Conservation (phyloP, 139 green algal genomes). For the Chlorella sp. region DNA sequence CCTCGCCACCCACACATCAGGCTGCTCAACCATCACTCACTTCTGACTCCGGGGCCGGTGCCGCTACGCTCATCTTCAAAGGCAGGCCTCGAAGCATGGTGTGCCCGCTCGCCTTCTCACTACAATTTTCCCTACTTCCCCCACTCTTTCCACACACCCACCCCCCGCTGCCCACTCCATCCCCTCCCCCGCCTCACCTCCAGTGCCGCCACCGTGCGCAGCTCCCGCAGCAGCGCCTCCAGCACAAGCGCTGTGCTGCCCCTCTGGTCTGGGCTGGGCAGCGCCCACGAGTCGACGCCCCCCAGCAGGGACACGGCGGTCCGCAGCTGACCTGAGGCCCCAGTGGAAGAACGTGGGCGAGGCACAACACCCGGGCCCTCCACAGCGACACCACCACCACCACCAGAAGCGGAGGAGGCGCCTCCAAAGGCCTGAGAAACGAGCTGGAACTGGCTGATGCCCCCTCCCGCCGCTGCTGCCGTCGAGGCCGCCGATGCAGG, state of each 20-base stretch:
- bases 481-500: not conserved
- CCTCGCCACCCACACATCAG: no score
- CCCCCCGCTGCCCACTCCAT: no score
- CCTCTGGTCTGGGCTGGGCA: conserved; percentile 6
- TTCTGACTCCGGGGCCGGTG: no score
- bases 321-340: not conserved
- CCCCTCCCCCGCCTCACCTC: conserved; percentile 51
- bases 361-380: no score
- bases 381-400: not conserved
- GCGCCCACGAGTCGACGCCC: not conserved
- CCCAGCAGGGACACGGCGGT: not conserved
- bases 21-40: no score
- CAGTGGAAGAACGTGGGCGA: no score
- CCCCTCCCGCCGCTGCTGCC: not conserved
- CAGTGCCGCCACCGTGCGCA: conserved; percentile 64
- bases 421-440: not conserved
- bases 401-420: not conserved
- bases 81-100: no score
- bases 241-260: conserved; percentile 1
- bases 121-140: no score
- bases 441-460: not conserved
- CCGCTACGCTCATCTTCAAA: no score
- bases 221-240: conserved; percentile 62
- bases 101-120: no score
- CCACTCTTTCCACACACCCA: no score